Evolutionary conservation across 2,329 filamentous ascomycete species (phyloP).

Genomic region (Colletotrichum shisoi): DNA sequence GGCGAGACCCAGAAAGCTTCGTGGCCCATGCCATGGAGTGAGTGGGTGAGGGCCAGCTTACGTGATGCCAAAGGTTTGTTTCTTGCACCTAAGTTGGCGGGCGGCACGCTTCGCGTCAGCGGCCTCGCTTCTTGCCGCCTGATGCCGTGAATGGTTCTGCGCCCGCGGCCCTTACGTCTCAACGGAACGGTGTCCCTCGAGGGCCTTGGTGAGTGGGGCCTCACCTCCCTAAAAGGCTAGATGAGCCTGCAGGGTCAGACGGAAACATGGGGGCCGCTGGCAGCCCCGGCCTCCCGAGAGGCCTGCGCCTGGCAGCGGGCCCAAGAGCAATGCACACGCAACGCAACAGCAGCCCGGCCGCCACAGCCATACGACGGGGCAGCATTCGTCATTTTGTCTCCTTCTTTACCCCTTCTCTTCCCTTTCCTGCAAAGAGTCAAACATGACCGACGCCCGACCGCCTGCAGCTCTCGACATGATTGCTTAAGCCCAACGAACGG

Average conservation of each 20-base stretch:
- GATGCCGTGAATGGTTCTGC: slow-evolving; percentile 5
- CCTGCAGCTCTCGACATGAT: slow-evolving; percentile 22
- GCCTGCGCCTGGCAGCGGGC: slow-evolving; percentile 16
- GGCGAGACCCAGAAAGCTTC: not conserved
- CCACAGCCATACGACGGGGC: not conserved
- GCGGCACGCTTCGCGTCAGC: not conserved
- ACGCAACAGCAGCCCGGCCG: not conserved
- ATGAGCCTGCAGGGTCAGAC: slow-evolving; percentile 13
- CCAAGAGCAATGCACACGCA: slow-evolving; percentile 4
- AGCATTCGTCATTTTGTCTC: not conserved
- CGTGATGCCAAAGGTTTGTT: slow-evolving; percentile 2
- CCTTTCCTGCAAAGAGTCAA: slow-evolving; percentile 13
- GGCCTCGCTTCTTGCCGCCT: slow-evolving; percentile 3
- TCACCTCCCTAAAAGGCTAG: not conserved
- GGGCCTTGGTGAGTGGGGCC: slow-evolving; percentile 15
- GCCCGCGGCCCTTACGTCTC: slow-evolving; percentile 15
- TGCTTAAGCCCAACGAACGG: slow-evolving; percentile 24
- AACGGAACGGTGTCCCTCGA: not conserved
- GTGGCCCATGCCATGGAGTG: not conserved
- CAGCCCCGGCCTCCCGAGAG: slow-evolving; percentile 12
- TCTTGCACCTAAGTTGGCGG: not conserved
- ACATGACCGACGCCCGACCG: slow-evolving; percentile 1
- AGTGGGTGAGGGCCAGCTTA: not conserved
- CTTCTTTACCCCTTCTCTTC: not conserved
- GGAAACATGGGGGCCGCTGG: slow-evolving; percentile 26